Conservation (phyloP, 2,329 filamentous ascomycete genomes). For the Phoma sp. region DNA sequence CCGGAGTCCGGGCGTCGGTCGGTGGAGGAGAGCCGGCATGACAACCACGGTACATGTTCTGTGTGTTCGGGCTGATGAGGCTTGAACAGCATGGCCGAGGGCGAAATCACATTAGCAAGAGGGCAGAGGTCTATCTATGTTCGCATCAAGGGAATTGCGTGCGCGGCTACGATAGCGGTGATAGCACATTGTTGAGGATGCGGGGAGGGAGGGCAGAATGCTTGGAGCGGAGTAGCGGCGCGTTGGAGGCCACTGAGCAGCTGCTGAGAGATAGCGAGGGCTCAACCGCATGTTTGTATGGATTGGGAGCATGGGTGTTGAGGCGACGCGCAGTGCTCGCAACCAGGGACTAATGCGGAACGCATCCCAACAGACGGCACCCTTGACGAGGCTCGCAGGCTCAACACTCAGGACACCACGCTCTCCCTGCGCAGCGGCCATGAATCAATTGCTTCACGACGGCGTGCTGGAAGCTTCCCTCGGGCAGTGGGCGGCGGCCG, state of each 20-base stretch:
- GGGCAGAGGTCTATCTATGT: not conserved
- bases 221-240: slow-evolving; percentile 14
- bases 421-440: slow-evolving; percentile 1
- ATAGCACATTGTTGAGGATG: slow-evolving; percentile 19
- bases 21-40: slow-evolving; percentile 16
- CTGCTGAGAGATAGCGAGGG: slow-evolving; percentile 32
- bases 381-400: not conserved
- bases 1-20: slow-evolving; percentile 11
- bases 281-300: slow-evolving; percentile 23
- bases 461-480: slow-evolving; percentile 13
- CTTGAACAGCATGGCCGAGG: not conserved
- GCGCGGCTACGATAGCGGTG: slow-evolving; percentile 13
- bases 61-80: too few relatives aligned
- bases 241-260: slow-evolving; percentile 13
- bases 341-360: slow-evolving; percentile 33
- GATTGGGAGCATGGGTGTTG: slow-evolving; percentile 3
- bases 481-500: slow-evolving; percentile 14
- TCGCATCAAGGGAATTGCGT: not conserved
- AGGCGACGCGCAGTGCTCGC: slow-evolving; percentile 23
- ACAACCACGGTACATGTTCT: not conserved
- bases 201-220: slow-evolving; percentile 22
- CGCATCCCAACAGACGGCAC: slow-evolving; percentile 25
- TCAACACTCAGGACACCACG: slow-evolving; percentile 10
- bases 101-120: not conserved
- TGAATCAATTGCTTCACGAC: not conserved